Evolutionary conservation across 1,284 basidiomycete species (phyloP), one percentile per base, ranked within the genome.

Genomic region (Cutaneotrichosporon sp.): DNA sequence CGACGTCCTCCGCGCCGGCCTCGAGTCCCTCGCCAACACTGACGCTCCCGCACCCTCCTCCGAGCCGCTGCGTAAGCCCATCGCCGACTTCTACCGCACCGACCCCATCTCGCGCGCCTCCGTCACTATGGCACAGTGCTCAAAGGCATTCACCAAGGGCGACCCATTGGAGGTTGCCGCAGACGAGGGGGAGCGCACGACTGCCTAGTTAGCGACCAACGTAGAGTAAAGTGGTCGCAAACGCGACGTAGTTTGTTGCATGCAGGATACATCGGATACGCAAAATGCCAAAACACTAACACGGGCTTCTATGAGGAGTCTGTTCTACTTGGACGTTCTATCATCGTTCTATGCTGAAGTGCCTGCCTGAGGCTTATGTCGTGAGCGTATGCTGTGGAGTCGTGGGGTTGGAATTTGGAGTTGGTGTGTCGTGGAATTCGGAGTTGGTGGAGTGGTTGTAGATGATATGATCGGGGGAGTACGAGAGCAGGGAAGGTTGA

Each of bases 81-180:
- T 98, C 64, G 65, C 78, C 52, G 97, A 97, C 80, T 98, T 97
- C 77, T 98, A 97, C 78, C 86, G 92, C 77, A 97, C 94, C 38
- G 79, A 80, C 64, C 74, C 78, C 6, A 76, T 80, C 56, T 78
- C 77, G 31, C 67, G 79, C 51, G 77, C 78, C 19, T 70, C 66
- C 14, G 74, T 77, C 39, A 77, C 76, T 20, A 77, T 77, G 76
- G 76, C 76, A 3, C 62, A 68, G 43, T 77, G 75, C 57, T 66
- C 62, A 34, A 75, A 75, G 62, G 68, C 72, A 9, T 75, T 75
- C 51, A 67, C 70, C 29, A 71, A 69, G 51, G 70, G 72, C 61
- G 64, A 75, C 34, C 55, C 53, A 47, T 55, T 55, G 53, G 45
- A 51, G 44, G 53, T 45, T 22, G 53, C 51, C 44, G 50, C 48